Conservation (phyloP, 192 early-diverging fungal species). For the Phycomyces blakesleeanus region DNA sequence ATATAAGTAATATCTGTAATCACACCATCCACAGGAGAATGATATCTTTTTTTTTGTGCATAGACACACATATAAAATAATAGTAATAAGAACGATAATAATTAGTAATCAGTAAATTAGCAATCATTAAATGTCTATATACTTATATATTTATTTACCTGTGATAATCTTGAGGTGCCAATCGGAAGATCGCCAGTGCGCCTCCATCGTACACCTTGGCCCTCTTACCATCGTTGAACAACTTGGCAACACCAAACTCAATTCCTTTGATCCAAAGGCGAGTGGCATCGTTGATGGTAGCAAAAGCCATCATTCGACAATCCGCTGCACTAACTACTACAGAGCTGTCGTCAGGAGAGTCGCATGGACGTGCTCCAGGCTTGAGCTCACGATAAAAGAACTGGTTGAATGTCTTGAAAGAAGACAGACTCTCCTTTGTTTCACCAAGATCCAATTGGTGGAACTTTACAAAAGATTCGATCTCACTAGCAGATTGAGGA, state of each 20-base stretch:
- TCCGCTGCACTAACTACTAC: slow-evolving; percentile 74
- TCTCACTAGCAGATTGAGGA: slow-evolving; percentile 60
- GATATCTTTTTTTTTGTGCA: too few species aligned
- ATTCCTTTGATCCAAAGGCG: slow-evolving; percentile 77
- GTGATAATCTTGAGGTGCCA: slow-evolving; percentile 87
- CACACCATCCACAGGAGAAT: slow-evolving; percentile 68
- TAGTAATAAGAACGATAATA: too few species aligned
- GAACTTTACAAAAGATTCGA: slow-evolving; percentile 68
- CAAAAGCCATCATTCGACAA: slow-evolving; percentile 65
- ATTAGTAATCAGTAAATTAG: too few species aligned
- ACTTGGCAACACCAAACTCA: slow-evolving; percentile 60
- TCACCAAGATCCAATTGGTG: slow-evolving; percentile 65
- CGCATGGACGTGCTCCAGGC: slow-evolving; percentile 48
- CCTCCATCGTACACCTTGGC: slow-evolving; percentile 60
- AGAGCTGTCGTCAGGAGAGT: slow-evolving; percentile 39
- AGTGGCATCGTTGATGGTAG: slow-evolving; percentile 60
- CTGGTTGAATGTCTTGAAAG: slow-evolving; percentile 76
- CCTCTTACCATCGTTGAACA: slow-evolving; percentile 51
- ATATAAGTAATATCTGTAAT: slow-evolving; percentile 53
- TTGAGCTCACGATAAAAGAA: slow-evolving; percentile 86
- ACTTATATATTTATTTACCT: too few species aligned
- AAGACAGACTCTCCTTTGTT: slow-evolving; percentile 61
- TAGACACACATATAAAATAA: too few species aligned
- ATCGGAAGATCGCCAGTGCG: slow-evolving; percentile 63
- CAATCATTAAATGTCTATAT: too few species aligned